Conservation (phyloP, 805 yeast genomes). For the Kodamaea hsintzibuensis region DNA sequence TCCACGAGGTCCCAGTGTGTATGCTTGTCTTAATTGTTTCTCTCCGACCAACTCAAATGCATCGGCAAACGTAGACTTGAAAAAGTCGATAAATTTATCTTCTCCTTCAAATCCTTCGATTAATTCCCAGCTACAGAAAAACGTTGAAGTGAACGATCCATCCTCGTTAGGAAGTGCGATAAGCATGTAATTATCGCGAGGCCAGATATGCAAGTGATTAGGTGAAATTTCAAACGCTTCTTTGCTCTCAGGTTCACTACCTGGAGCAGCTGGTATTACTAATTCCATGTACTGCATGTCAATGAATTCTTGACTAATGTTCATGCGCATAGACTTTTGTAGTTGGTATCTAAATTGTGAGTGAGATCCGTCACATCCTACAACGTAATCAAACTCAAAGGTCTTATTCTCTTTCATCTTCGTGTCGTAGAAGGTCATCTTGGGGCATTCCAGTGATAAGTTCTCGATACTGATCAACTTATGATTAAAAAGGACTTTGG, state of each 20-base stretch:
- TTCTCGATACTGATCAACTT: constrained; percentile 50
- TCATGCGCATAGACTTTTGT: constrained; percentile 67
- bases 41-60: constrained; percentile 69
- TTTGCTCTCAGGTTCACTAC: constrained; percentile 18
- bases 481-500: constrained; percentile 53
- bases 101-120: constrained; percentile 53
- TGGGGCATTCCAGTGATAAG: constrained; percentile 19
- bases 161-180: constrained; percentile 85
- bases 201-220: constrained; percentile 91
- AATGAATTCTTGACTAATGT: constrained; percentile 72
- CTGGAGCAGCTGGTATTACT: constrained; percentile 58
- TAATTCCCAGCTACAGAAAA: constrained; percentile 77
- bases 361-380: constrained; percentile 88
- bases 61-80: constrained; percentile 66
- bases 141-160: constrained; percentile 86
- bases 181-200: constrained; percentile 80
- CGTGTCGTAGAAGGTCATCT: constrained; percentile 22
- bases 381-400: constrained; percentile 53
- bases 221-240: constrained; percentile 54
- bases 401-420: constrained; percentile 17
- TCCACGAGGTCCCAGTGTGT: constrained; percentile 66
- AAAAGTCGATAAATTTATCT: constrained; percentile 52
- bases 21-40: constrained; percentile 50
- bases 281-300: constrained; percentile 84
- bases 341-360: constrained; percentile 71